Evolutionary conservation across 2,329 filamentous ascomycete genomes (phyloP).

Genomic region (Amylocarpus encephaloides): DNA sequence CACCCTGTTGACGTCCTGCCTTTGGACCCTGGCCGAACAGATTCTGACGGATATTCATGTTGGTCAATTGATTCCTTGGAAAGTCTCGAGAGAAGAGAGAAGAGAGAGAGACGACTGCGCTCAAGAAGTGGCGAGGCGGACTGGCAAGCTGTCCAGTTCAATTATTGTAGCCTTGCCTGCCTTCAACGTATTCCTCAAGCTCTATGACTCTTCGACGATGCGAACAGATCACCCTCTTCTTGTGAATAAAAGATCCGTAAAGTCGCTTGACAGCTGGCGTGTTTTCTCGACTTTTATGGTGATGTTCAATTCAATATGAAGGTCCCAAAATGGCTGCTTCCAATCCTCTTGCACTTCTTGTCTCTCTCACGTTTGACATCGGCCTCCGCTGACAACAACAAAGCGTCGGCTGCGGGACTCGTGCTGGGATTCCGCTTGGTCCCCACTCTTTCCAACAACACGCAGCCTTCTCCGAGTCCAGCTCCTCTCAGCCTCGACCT

Average conservation of each 20-base stretch:
- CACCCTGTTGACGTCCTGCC: slow-evolving; percentile 26
- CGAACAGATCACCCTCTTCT: slow-evolving; percentile 16
- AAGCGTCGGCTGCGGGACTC: slow-evolving; percentile 9
- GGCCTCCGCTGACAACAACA: slow-evolving; percentile 17
- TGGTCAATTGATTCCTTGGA: not conserved
- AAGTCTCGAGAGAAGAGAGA: not conserved
- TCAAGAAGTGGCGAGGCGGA: too few relatives aligned
- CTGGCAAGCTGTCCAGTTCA: not conserved
- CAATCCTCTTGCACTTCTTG: slow-evolving; percentile 26
- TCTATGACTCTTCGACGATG: not conserved
- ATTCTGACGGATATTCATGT: slow-evolving; percentile 36
- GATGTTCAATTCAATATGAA: slow-evolving; percentile 18
- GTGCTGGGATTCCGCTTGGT: slow-evolving; percentile 19
- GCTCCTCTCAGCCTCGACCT: slow-evolving; percentile 28
- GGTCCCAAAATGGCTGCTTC: slow-evolving; percentile 22
- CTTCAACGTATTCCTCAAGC: not conserved
- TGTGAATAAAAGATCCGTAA: not conserved
- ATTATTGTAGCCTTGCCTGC: not conserved
- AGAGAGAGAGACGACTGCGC: not conserved
- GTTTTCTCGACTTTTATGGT: not conserved
- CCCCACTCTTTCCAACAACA: slow-evolving; percentile 11
- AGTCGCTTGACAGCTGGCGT: not conserved
- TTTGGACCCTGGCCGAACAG: slow-evolving; percentile 39
- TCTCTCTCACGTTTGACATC: slow-evolving; percentile 28
- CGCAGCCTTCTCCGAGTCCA: slow-evolving; percentile 24